These are phyloP conservation scores for Asterella californica DNA, from an alignment of 225 moss, liverwort and hornwort genomes.

Conservation along the genomic window DNA sequence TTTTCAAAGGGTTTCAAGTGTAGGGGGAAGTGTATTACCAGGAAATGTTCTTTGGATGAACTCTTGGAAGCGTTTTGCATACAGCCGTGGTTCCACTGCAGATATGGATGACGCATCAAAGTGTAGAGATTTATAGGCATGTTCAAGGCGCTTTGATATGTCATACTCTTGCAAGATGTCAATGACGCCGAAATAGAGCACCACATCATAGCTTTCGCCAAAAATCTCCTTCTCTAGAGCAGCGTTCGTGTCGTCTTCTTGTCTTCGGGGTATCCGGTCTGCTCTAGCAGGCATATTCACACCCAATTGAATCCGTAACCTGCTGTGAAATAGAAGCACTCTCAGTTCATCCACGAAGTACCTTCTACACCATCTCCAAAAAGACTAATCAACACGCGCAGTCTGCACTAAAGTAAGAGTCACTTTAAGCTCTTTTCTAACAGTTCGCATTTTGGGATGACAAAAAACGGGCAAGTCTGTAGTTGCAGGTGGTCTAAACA, in stretches of 20 bases:
- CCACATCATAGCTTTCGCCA: slow-evolving; percentile 97
- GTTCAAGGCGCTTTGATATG: slow-evolving; percentile 90
- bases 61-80: slow-evolving; percentile 95
- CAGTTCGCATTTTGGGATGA: no score
- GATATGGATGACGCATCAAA: slow-evolving; percentile 94
- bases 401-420: no score
- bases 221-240: slow-evolving; percentile 79
- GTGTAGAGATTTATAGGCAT: slow-evolving; percentile 94
- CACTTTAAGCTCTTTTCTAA: no score
- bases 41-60: slow-evolving; percentile 88
- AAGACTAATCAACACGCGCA: no score
- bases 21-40: slow-evolving; percentile 56
- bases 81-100: slow-evolving; percentile 95
- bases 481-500: no score
- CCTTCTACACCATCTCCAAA: no score
- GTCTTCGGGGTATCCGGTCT: slow-evolving; percentile 61
- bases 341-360: no score
- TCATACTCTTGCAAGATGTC: slow-evolving; percentile 99
- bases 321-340: slow-evolving; percentile 35
- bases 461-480: no score
- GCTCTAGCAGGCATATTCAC: slow-evolving; percentile 99
- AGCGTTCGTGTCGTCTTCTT: slow-evolving; percentile 46
- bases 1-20: slow-evolving; percentile 42
- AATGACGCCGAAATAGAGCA: slow-evolving; percentile 99
- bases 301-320: slow-evolving; percentile 96